Conservation (phyloP, 2,329 filamentous ascomycete species). For the Cadophora malorum region DNA sequence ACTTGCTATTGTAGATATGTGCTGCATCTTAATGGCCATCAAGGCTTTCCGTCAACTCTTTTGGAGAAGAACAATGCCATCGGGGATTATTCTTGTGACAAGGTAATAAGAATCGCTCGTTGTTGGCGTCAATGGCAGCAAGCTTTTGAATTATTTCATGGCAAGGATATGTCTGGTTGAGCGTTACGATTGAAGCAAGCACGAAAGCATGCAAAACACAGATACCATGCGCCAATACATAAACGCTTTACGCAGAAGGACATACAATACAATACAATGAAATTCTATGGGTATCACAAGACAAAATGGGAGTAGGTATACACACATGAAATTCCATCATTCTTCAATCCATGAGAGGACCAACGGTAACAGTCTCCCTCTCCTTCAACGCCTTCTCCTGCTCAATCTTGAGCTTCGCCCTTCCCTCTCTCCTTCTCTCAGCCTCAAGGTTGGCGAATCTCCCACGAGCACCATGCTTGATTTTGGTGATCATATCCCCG, state of each 20-base stretch:
- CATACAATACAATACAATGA: constrained; percentile 2
- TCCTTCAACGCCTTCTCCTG: constrained; percentile 49
- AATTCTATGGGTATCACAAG: constrained; percentile 28
- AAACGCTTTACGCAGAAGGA: neutral
- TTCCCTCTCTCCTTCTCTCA: constrained; percentile 57
- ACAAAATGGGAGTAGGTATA: constrained; percentile 19
- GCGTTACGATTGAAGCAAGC: neutral
- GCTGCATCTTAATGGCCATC: neutral
- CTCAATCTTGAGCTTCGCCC: constrained; percentile 47
- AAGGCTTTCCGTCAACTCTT: too few species aligned
- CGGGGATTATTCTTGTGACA: too few species aligned
- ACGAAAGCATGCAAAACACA: neutral
- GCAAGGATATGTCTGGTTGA: too few species aligned
- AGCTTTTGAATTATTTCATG: too few species aligned
- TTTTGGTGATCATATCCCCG: constrained; percentile 88
- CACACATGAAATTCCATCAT: constrained; percentile 13
- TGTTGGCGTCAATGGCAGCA: too few species aligned
- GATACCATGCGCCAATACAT: neutral
- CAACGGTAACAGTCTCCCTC: constrained; percentile 62
- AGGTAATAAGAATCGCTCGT: too few species aligned
- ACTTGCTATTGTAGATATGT: neutral
- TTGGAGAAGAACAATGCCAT: too few species aligned
- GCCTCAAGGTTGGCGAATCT: constrained; percentile 62
- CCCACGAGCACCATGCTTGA: constrained; percentile 80
- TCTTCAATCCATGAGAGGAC: constrained; percentile 52